phyloP scores from a whole-genome alignment of 1,284 basidiomycete genomes.

The Wallemia mellicola region DNA sequence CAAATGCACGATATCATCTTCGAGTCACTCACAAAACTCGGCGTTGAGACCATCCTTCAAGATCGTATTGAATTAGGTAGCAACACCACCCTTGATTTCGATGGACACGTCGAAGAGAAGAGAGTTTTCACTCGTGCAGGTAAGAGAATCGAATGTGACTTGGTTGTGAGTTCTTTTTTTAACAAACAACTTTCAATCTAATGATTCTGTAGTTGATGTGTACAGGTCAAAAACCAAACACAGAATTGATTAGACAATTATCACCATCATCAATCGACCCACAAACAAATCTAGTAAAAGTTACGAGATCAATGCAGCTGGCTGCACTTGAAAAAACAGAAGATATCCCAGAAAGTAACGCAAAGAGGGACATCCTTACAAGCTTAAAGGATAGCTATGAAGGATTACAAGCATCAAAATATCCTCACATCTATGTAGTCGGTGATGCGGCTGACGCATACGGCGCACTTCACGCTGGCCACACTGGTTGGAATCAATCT shows the following conservation, averaged over 20 bases:
- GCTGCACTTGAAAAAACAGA: slow-evolving; percentile 9
- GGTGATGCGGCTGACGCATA: slow-evolving; percentile 18
- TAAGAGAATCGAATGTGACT: slow-evolving; percentile 27
- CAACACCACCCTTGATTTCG: slow-evolving; percentile 4
- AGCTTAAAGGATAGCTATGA: no score
- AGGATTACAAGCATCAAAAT: no score
- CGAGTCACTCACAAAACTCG: slow-evolving; percentile 13
- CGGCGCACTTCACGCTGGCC: slow-evolving; percentile 26
- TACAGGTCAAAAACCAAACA: slow-evolving; percentile 44
- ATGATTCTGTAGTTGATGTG: slow-evolving; percentile 29
- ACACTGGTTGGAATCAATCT: slow-evolving; percentile 33
- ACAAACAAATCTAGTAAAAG: slow-evolving; percentile 22
- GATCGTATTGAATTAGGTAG: slow-evolving; percentile 12
- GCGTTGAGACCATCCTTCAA: slow-evolving; percentile 17
- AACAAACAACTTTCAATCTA: not conserved
- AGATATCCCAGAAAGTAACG: slow-evolving; percentile 4
- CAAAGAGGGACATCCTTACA: not conserved
- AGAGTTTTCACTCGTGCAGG: slow-evolving; percentile 26
- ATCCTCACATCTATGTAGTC: slow-evolving; percentile 16
- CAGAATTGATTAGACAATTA: slow-evolving; percentile 24
- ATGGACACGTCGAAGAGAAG: slow-evolving; percentile 9
- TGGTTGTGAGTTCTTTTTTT: slow-evolving; percentile 22
- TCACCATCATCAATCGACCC: slow-evolving; percentile 24
- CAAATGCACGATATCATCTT: slow-evolving; percentile 17
- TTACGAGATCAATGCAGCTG: slow-evolving; percentile 31